phyloP scores from a whole-genome alignment of 139 green algal genomes.

The Mesostigma viride region DNA sequence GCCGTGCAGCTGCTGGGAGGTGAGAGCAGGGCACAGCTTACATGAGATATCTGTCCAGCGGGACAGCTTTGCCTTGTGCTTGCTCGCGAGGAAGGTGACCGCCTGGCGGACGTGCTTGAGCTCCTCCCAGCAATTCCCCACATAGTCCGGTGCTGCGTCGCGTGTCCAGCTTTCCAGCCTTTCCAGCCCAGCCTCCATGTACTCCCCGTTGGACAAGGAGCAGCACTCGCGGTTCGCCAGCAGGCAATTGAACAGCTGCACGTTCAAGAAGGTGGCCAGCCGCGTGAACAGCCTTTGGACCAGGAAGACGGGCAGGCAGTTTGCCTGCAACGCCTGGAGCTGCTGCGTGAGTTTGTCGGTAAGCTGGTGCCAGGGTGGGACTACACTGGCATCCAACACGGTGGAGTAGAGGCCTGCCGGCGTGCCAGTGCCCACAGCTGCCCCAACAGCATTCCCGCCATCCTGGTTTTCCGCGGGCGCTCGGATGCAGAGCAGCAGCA shows the following conservation, averaged over 20 bases:
- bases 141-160: constrained; percentile 49
- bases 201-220: constrained; percentile 98
- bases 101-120: constrained; percentile 88
- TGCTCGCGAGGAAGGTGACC: constrained; percentile 86
- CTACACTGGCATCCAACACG: too few species aligned
- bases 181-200: constrained; percentile 89
- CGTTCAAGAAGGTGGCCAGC: constrained; percentile 92
- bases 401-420: too few species aligned
- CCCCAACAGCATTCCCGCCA: too few species aligned
- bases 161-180: constrained; percentile 91
- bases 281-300: constrained; percentile 51
- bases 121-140: constrained; percentile 82
- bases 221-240: constrained; percentile 97
- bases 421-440: too few species aligned
- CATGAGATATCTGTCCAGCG: constrained; percentile 89
- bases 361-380: constrained; percentile 69
- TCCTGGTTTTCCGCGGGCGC: constrained; percentile 42
- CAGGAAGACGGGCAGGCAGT: constrained; percentile 79
- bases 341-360: constrained; percentile 69
- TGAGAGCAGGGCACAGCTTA: constrained; percentile 77
- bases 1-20: constrained; percentile 95
- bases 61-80: constrained; percentile 92
- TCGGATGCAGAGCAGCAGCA: constrained; percentile 55
- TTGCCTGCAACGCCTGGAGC: constrained; percentile 61
- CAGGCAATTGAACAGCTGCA: constrained; percentile 97